These are phyloP conservation scores for Cyphellophora europaea DNA, from an alignment of 2,329 filamentous ascomycete species.

Conservation along the genomic window DNA sequence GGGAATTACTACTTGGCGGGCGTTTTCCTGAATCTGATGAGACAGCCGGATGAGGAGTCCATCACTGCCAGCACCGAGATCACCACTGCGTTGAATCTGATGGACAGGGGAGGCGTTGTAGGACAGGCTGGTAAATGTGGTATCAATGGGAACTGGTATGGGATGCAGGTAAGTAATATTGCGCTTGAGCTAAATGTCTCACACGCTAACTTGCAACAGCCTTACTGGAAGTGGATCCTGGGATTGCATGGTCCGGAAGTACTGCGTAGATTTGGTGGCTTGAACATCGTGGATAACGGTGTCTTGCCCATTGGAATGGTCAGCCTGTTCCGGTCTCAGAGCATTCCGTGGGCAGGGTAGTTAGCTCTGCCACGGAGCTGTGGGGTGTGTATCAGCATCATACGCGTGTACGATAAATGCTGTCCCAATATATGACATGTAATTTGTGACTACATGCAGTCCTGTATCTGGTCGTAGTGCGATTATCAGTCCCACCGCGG, in stretches of 20 bases:
- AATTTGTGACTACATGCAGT: too few relatives aligned
- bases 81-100: conserved; percentile 6
- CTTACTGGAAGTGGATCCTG: conserved; percentile 35
- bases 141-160: conserved; percentile 7
- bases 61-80: conserved; percentile 23
- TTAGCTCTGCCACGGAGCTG: too few relatives aligned
- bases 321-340: conserved; percentile 30
- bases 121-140: conserved; percentile 5
- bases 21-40: conserved; percentile 25
- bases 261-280: conserved; percentile 28
- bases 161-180: too few relatives aligned
- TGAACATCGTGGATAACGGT: conserved; percentile 30
- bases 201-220: too few relatives aligned
- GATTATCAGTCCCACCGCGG: too few relatives aligned
- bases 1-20: conserved; percentile 14
- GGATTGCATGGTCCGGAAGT: conserved; percentile 32
- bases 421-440: too few relatives aligned
- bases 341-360: conserved; percentile 33
- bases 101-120: not conserved
- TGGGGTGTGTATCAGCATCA: too few relatives aligned
- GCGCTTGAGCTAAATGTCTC: too few relatives aligned
- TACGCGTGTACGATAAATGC: too few relatives aligned
- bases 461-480: too few relatives aligned
- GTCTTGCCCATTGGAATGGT: conserved; percentile 34
- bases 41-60: conserved; percentile 24